phyloP scores from a whole-genome alignment of 1,284 basidiomycete genomes.

The Peniophora sp. region DNA sequence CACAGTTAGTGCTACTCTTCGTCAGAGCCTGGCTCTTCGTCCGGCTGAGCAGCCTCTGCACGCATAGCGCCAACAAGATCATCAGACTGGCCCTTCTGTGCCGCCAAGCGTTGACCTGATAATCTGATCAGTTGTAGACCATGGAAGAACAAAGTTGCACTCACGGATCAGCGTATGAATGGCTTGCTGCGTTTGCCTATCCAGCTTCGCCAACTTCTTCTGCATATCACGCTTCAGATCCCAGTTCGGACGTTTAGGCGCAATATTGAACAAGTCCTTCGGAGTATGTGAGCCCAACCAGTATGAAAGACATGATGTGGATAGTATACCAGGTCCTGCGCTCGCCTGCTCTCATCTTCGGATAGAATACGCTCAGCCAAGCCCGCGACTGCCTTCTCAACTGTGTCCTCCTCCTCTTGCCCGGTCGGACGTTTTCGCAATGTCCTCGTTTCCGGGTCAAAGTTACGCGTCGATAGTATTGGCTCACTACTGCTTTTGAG shows the following conservation, averaged over 20 bases:
- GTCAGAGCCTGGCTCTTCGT: slow-evolving; percentile 23
- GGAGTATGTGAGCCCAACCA: slow-evolving; percentile 3
- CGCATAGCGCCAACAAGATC: slow-evolving; percentile 75
- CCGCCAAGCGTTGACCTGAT: slow-evolving; percentile 70
- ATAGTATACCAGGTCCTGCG: slow-evolving; percentile 84
- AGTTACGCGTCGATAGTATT: slow-evolving; percentile 75
- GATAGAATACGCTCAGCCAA: slow-evolving; percentile 78
- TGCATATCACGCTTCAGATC: slow-evolving; percentile 94
- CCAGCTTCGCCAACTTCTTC: slow-evolving; percentile 83
- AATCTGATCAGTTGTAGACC: slow-evolving; percentile 13
- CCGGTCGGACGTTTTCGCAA: slow-evolving; percentile 55
- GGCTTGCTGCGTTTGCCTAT: slow-evolving; percentile 85
- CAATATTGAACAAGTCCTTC: slow-evolving; percentile 94
- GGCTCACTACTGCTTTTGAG: slow-evolving; percentile 25
- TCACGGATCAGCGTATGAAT: slow-evolving; percentile 88
- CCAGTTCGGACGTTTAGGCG: slow-evolving; percentile 95
- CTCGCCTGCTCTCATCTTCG: slow-evolving; percentile 78
- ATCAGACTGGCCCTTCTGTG: slow-evolving; percentile 69
- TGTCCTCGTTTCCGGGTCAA: slow-evolving; percentile 78
- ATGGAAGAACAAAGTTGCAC: slow-evolving; percentile 19
- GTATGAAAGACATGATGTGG: slow-evolving; percentile 21
- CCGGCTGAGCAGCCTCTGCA: slow-evolving; percentile 40
- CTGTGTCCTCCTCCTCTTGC: slow-evolving; percentile 69
- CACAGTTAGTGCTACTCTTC: slow-evolving; percentile 16
- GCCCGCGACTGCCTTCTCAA: slow-evolving; percentile 82